Evolutionary conservation across 1,284 basidiomycete genomes (phyloP).

Genomic region (Moesziomyces globuligerus): DNA sequence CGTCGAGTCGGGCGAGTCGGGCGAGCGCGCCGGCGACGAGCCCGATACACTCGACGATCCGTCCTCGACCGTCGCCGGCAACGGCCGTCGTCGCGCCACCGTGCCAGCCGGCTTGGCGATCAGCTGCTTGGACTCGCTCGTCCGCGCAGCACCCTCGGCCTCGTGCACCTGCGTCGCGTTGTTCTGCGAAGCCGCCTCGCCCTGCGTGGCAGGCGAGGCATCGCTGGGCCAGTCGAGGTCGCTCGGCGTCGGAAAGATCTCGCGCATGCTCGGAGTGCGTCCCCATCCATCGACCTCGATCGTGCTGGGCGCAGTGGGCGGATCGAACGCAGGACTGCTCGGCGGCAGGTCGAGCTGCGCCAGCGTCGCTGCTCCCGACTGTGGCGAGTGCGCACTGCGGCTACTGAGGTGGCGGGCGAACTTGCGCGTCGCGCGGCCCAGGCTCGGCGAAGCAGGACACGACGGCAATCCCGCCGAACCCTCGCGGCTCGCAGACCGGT

Average conservation of each 20-base stretch:
- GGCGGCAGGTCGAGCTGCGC: slow-evolving; percentile 41
- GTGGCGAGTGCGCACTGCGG: slow-evolving; percentile 10
- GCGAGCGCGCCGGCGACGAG: slow-evolving; percentile 37
- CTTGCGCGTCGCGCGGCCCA: slow-evolving; percentile 28
- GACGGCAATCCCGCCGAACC: slow-evolving; percentile 29
- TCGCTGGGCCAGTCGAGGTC: slow-evolving; percentile 44
- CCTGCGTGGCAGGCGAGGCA: slow-evolving; percentile 5
- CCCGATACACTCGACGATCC: slow-evolving; percentile 49
- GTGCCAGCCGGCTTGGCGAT: slow-evolving; percentile 2
- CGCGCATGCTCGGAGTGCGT: slow-evolving; percentile 44
- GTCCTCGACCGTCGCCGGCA: slow-evolving; percentile 65
- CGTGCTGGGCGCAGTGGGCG: slow-evolving; percentile 27
- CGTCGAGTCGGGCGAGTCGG: slow-evolving; percentile 23
- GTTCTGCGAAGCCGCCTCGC: no score
- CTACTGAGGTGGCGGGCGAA: slow-evolving; percentile 29
- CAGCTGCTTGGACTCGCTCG: slow-evolving; percentile 3
- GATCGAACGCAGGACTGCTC: slow-evolving; percentile 39
- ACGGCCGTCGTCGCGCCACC: slow-evolving; percentile 36
- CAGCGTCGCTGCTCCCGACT: slow-evolving; percentile 23
- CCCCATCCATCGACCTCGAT: slow-evolving; percentile 50
- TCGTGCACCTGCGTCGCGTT: neutral
- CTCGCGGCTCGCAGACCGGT: slow-evolving; percentile 23
- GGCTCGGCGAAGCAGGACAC: slow-evolving; percentile 34
- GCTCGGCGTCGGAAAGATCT: slow-evolving; percentile 52
- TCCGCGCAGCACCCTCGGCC: no score